phyloP scores from a whole-genome alignment of 139 green algal genomes.

The Micractinium conductrix region DNA sequence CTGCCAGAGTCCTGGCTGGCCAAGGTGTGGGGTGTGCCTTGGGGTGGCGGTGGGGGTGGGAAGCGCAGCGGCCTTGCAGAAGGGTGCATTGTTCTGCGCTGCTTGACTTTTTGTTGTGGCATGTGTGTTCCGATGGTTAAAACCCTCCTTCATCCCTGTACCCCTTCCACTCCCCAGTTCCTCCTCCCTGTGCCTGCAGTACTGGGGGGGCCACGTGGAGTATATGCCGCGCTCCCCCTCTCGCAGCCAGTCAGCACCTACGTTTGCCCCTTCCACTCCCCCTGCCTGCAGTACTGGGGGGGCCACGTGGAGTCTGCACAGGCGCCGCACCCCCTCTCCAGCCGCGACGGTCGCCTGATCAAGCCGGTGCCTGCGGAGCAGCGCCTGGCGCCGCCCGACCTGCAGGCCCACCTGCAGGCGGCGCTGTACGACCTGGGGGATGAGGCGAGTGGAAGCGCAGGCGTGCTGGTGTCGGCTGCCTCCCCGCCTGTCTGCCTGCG shows the following conservation, averaged over 20 bases:
- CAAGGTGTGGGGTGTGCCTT: slow-evolving; percentile 5
- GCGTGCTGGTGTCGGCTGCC: no score
- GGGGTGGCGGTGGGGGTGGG: not conserved
- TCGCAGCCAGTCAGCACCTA: no score
- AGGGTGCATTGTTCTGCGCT: not conserved
- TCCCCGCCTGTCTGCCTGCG: no score
- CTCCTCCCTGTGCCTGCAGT: no score
- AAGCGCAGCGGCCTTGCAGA: no score
- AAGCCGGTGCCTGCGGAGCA: slow-evolving; percentile 34
- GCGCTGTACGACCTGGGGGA: slow-evolving; percentile 24
- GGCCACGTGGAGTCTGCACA: slow-evolving; percentile 28
- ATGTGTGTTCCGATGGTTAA: no score
- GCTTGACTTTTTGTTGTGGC: not conserved
- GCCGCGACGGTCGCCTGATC: slow-evolving; percentile 48
- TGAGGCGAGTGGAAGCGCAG: no score
- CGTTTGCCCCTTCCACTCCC: not conserved
- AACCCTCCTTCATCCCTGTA: no score
- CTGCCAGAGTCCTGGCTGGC: slow-evolving; percentile 40
- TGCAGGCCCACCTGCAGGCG: slow-evolving; percentile 10
- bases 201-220: no score
- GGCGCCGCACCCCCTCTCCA: slow-evolving; percentile 41
- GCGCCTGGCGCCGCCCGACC: slow-evolving; percentile 4
- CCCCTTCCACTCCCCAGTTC: no score
- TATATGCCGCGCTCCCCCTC: no score
- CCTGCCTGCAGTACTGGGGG: slow-evolving; percentile 32